Base-by-base conservation (phyloP, 1,284 basidiomycete genomes). In the Moniliophthora roreri region DNA sequence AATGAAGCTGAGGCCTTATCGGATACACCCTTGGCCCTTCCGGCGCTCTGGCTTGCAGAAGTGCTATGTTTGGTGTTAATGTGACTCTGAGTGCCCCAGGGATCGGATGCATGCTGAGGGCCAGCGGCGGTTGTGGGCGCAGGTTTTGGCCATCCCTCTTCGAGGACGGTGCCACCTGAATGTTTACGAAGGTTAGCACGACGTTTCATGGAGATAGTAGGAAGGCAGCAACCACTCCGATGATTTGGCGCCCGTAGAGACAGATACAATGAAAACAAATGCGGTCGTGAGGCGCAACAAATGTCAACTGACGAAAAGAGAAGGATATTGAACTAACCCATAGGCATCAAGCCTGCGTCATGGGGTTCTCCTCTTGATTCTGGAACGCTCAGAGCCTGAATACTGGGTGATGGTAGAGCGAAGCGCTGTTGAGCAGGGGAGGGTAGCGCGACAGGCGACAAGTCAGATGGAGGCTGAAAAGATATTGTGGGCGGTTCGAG, bases 291-390 rank as follows among this genome's bases (percentile, higher is more conserved):
- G 20, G 28, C 32, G 42, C 13, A 47, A 26, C 24, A 48, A 55
- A 10, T 32, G 51, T 37, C 50, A 49, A 49, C 38, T 52, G 50
- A 48, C 53, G 26, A 41, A 51, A 53, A 20, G 39, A 51, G 44
- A 51, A 20, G 50, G 21, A 44, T 6, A 32, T 32, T 6, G 37
- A 20, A 57, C 52, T 54, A 47, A 54, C 47, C 51, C 23, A 51
- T 52, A 35, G 51, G 53, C 48, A 51, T 52, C 53, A 54, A 18
- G 46, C 53, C 56, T 8, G 38, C 55, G 34, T 59, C 55, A 16
- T 54, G 54, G 16, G 53, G 56, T 32, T 47, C 44, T 26, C 45
- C 52, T 16, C 48, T 52, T 11, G 41, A 48, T 20, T 57, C 24
- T 15, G 11, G 11, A 3, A 32, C n/a, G 13, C 24, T 15, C 10